Evolutionary conservation across 768 basidiomycete genomes (phyloP).

Genomic region (Mycena chlorophos): DNA sequence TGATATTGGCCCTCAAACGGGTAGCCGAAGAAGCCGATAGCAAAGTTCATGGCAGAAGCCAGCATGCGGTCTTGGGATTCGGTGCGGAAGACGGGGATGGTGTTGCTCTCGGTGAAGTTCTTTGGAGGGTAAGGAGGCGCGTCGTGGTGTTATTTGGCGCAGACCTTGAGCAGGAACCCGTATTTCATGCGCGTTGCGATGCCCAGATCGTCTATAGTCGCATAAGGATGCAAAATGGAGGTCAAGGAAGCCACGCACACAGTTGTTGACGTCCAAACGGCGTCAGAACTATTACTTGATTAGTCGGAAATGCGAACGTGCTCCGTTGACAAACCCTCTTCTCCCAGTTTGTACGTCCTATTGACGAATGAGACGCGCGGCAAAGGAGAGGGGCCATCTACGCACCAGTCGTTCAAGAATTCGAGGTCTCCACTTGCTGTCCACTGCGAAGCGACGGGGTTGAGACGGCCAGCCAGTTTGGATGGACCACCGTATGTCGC

Average conservation of each 20-base stretch:
- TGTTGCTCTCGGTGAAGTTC: constrained; percentile 61
- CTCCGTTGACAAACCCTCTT: constrained; percentile 58
- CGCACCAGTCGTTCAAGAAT: constrained; percentile 84
- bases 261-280: constrained; percentile 88
- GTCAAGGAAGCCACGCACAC: constrained; percentile 45
- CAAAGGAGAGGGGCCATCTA: constrained; percentile 8
- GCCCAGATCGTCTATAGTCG: constrained; percentile 56
- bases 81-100: constrained; percentile 76
- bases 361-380: constrained; percentile 1
- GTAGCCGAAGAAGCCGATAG: constrained; percentile 75
- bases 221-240: background rate
- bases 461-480: constrained; percentile 54
- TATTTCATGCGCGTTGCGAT: constrained; percentile 77
- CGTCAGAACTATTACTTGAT: constrained; percentile 60
- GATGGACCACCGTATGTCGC: constrained; percentile 64
- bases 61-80: constrained; percentile 80
- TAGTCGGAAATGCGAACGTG: constrained; percentile 13
- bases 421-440: constrained; percentile 61
- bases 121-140: constrained; percentile 23
- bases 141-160: background rate
- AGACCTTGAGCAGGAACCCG: constrained; percentile 68
- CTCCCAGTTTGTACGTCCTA: constrained; percentile 89
- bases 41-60: constrained; percentile 64
- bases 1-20: constrained; percentile 74
- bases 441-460: constrained; percentile 57